Evolutionary conservation across 768 basidiomycete species (phyloP), one percentile per base, ranked within the genome.

Genomic region (Agrocybe chaxingu): DNA sequence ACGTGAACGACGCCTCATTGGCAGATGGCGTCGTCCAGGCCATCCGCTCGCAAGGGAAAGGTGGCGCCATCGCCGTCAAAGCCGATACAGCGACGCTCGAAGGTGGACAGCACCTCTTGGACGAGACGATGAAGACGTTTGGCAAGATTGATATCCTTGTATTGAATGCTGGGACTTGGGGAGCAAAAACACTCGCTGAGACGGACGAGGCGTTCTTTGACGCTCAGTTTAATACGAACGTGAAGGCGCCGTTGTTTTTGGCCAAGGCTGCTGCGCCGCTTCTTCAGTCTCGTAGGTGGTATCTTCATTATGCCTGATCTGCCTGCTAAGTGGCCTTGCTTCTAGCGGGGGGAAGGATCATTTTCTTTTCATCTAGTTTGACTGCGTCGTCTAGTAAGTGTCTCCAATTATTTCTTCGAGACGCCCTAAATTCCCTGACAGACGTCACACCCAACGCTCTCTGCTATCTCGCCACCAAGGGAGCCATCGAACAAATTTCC

Each of bases 141-240:
- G 79, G 81, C 4, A 69, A 66, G 49, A 62, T 84, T 48, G 81
- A 85, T 56, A 80, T 85, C 52, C 63, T 85, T 31, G 76, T 84
- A 8, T 68, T 81, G 42, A 83, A 82, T 59, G 79, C 82, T 4
- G 80, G 77, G 3, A 65, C 81, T 45, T 81, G 82, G 81, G 75
- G 75, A 8, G 71, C 67, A 56, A 77, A 69, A 54, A 63, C 67
- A 16, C 62, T 84, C n/a, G 68, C 66, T 10, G 76, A 80, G 18
- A 61, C 79, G 13, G 78, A 79, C 44, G 80, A 83, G 59, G 66
- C 63, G n/a, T 72, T 72, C 53, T 83, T 71, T 57, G 78, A 83
- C 46, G 58, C 60, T 13, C 76, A 80, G 54, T 72, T 81, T 53
- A 65, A 77, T 47, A 72, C 72, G 40, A 84, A 84, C 52, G 80